A percentile compares a stretch with the other conserved stretches of the same genome.
These are phyloP conservation scores for Pseudofabraea citricarpa DNA, from an alignment of 2,329 filamentous ascomycete genomes.

Conservation along the genomic window DNA sequence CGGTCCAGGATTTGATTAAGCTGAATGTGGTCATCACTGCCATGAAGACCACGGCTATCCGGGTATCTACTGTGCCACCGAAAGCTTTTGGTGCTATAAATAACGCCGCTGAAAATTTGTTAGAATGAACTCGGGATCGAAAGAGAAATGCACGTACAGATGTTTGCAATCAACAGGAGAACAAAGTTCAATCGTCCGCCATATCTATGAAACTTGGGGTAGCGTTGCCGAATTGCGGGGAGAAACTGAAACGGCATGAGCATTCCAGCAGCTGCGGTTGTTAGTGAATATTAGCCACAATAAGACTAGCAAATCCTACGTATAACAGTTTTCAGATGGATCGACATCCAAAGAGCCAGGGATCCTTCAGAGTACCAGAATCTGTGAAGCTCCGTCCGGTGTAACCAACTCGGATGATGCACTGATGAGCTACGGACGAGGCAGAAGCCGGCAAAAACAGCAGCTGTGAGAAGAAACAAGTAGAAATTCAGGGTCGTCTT, in stretches of 20 bases:
- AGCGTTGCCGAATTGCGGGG: conserved; percentile 9
- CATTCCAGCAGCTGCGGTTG: conserved; percentile 9
- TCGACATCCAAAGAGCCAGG: not conserved
- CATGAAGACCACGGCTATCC: not conserved
- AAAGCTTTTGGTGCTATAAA: conserved; percentile 3
- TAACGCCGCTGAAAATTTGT: conserved; percentile 5
- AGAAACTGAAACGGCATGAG: conserved; percentile 11
- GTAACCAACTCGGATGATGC: not conserved
- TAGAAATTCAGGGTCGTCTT: conserved; percentile 1
- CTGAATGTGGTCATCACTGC: not conserved
- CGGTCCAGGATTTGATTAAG: conserved; percentile 5
- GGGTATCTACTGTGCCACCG: conserved; percentile 7
- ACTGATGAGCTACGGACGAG: not conserved
- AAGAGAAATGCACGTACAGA: conserved; percentile 7
- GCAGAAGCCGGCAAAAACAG: conserved; percentile 8
- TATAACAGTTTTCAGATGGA: conserved; percentile 11
- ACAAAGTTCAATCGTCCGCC: conserved; percentile 6
- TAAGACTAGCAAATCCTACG: conserved; percentile 3
- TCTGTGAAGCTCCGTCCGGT: not conserved
- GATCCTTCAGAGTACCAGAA: conserved; percentile 4
- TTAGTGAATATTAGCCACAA: not conserved
- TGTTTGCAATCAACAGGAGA: conserved; percentile 6
- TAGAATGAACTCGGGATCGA: not conserved
- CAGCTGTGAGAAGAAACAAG: conserved; percentile 3
- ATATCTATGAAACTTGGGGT: conserved; percentile 4